phyloP scores from a whole-genome alignment of 106 monocot genomes.

The Iris macrosiphon region DNA sequence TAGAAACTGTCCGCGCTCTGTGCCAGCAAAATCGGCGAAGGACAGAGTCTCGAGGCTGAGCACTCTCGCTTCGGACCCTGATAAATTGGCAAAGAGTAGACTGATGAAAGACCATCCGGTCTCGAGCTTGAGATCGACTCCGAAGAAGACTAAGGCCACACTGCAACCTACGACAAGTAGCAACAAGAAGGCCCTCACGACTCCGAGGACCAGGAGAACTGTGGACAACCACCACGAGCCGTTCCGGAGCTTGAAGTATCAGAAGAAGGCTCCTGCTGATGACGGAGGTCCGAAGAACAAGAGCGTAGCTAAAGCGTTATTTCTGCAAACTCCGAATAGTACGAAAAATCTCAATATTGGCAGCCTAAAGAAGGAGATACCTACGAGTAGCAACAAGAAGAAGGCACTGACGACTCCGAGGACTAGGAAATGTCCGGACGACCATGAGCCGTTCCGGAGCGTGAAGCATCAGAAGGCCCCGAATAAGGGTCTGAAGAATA shows the following conservation, averaged over 20 bases:
- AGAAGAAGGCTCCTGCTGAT: constrained; percentile 4
- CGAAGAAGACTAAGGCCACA: constrained; percentile 17
- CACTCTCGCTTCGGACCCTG: constrained; percentile 21
- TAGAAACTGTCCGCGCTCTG: constrained; percentile 54
- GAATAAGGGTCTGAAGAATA: constrained; percentile 9
- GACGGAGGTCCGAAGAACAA: constrained; percentile 12
- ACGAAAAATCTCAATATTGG: constrained; percentile 39
- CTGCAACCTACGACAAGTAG: not conserved
- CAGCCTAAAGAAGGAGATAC: constrained; percentile 12
- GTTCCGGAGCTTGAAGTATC: constrained; percentile 13
- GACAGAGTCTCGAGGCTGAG: constrained; percentile 26
- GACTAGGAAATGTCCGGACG: constrained; percentile 5
- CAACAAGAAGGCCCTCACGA: constrained; percentile 36
- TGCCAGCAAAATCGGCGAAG: constrained; percentile 74
- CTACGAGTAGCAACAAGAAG: constrained; percentile 22
- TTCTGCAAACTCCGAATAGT: constrained; percentile 18
- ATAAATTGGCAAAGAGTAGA: constrained; percentile 23
- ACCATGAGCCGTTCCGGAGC: constrained; percentile 13
- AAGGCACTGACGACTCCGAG: constrained; percentile 36
- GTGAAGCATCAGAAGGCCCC: constrained; percentile 9
- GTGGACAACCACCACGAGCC: constrained; percentile 4
- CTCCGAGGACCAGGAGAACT: constrained; percentile 23
- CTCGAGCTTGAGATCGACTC: constrained; percentile 40
- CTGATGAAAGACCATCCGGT: constrained; percentile 49
- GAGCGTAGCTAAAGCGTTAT: constrained; percentile 25